Percentiles rank a stretch among this genome's conserved stretches.
Evolutionary conservation across 805 yeast species (phyloP).

Genomic region (Yamadazyma laniorum): DNA sequence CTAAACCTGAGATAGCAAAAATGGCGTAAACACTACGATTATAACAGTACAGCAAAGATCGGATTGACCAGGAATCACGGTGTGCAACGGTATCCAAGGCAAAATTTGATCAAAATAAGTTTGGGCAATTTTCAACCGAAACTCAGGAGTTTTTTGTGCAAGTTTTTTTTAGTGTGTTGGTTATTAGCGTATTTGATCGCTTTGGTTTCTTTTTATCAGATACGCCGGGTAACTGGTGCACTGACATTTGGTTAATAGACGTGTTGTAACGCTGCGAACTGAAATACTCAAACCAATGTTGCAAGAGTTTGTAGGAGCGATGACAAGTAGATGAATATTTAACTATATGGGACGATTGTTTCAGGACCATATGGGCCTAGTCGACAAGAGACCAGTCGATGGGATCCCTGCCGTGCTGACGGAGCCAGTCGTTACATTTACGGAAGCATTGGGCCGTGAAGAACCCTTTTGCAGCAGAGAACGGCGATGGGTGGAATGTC

Average conservation of each 20-base stretch:
- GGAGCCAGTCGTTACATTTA: constrained; percentile 76
- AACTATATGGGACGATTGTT: constrained; percentile 23
- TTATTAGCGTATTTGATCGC: constrained; percentile 8
- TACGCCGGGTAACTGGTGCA: constrained; percentile 7
- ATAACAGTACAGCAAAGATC: no score
- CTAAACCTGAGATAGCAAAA: no score
- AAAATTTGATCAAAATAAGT: no score
- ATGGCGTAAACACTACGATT: no score
- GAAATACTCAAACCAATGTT: constrained; percentile 7
- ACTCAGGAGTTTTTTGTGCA: constrained; percentile 4
- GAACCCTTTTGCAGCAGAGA: constrained; percentile 83
- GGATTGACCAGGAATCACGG: no score
- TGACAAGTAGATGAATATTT: constrained; percentile 2
- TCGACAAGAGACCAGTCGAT: constrained; percentile 65
- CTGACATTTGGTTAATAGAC: constrained; percentile 8
- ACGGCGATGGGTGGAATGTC: constrained; percentile 92
- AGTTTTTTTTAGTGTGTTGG: constrained; percentile 6
- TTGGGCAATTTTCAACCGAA: no score
- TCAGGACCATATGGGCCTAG: constrained; percentile 18
- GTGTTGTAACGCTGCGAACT: constrained; percentile 6
- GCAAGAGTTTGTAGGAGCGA: constrained; percentile 2
- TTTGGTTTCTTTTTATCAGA: constrained; percentile 7
- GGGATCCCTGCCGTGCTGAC: constrained; percentile 36
- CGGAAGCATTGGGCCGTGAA: constrained; percentile 74
- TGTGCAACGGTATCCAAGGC: no score